Evolutionary conservation across 371 early-diverging fungal genomes (phyloP), one percentile per base, ranked within the genome.

Genomic region (Phascolomyces articulosus): DNA sequence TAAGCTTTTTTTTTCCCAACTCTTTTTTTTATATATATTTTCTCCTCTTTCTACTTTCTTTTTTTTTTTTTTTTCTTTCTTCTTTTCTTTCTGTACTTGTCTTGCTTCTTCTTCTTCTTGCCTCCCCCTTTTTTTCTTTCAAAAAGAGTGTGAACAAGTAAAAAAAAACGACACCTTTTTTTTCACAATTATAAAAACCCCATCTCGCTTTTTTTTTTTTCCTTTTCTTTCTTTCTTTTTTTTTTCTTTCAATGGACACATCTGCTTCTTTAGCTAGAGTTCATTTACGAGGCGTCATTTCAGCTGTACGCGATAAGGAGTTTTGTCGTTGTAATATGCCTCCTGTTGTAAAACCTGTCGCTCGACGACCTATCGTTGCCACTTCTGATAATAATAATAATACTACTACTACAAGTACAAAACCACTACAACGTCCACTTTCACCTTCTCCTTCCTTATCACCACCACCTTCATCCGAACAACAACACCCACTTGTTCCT

Each of bases 281-380:
- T 40, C 60, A 40, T 28, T 59, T 40, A 13, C 41, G 60, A n/a
- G 60, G 29, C 20, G 40, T 59, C 24, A 59, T 59, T 47, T 59
- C 60, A 21, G 47, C 41, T 20, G 60, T 59, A 16, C 41, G 60
- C 51, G 51, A 51, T 51, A 51, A 51, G 51, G 51, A 51, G 51
- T 51, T 51, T 24, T 51, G 51, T 24, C 51, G 51, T 51, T 51
- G 51, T 23, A 26, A 38, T 51, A 61, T 34, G 24, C n/a, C 26
- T 24, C 34, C 21, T 62, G 34, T 24, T 55, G 26, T 53, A 53
- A 77, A 44, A 65, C 70, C 55, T 75, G 67, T 38, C 75, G 65
- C 58, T 75, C 80, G 64, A 75, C 80, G 68, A 77, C 77, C 26
- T 70, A 66, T 44, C 16, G 44, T 44, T 44, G 44, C 51, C 51